Base-by-base conservation (phyloP, 768 basidiomycete species). In the Leccinum fibrillosum region DNA sequence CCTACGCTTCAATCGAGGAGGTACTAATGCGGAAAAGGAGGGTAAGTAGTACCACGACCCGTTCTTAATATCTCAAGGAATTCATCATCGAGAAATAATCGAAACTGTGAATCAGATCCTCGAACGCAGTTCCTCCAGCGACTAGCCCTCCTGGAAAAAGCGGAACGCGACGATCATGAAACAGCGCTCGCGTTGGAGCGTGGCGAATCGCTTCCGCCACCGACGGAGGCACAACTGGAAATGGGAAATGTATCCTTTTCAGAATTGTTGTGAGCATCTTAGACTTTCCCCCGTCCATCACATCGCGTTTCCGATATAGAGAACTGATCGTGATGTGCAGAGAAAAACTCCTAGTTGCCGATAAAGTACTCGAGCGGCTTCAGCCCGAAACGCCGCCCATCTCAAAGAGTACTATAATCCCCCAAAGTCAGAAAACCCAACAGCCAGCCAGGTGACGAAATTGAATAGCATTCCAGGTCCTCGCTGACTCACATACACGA, bases 181-280 rank as follows among this genome's bases (percentile, higher is more conserved):
- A 30, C 63, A 28, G 66, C 66, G 13, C 62, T 77, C 39, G 76
- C 79, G 1, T 57, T 80, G 15, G 59, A 73, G 39, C 66, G 69
- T 3, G 77, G 74, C 1, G 54, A 55, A 23, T 7, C 53, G 1
- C 54, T 71, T 49, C 71, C 67, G 3, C 52, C 34, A 17, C 69
- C 10, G 3, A 71, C 69, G 13, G 23, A 21, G 23, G 64, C 62
- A 23, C 71, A 71, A 45, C 25, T 59, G 28, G 58, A 61, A 49
- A 59, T 72, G 60, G 37, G 58, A 23, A 58, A 37, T 2, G n/a
- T 17, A 5, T 59, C 56, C 15, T 63, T 62, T 52, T 3, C 47
- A 32, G 60, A 69, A 37, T 13, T 56, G 1, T n/a, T 61, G 68
- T 66, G 44, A 61, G 62, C 9, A 10, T 44, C 1, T 28, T 28